These are phyloP conservation scores for Diaporthe citrichinensis DNA, from an alignment of 2,329 filamentous ascomycete genomes.

Conservation along the genomic window DNA sequence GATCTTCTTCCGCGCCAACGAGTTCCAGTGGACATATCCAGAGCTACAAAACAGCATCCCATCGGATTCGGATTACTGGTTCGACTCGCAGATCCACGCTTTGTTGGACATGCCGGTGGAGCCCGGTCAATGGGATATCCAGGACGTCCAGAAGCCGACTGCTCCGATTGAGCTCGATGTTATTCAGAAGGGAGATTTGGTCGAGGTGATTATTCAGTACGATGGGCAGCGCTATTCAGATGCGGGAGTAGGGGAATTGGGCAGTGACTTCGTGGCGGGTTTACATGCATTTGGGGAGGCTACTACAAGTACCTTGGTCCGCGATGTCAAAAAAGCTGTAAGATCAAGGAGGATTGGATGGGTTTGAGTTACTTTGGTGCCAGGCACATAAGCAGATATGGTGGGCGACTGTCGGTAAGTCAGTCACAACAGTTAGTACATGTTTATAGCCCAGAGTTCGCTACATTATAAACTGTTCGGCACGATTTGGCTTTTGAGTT, in stretches of 20 bases:
- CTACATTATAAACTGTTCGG: too few species aligned
- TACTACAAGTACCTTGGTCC: background rate
- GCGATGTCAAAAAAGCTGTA: background rate
- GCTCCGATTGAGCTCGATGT: background rate
- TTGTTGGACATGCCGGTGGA: constrained; percentile 2
- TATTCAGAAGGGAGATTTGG: background rate
- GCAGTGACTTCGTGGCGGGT: background rate
- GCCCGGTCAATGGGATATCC: background rate
- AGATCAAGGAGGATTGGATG: background rate
- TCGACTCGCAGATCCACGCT: background rate
- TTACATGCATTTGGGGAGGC: background rate
- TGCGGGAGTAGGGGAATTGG: background rate
- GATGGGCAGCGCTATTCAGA: background rate
- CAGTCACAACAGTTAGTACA: background rate
- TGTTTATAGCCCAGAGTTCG: too few species aligned
- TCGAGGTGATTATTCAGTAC: background rate
- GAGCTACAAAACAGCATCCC: background rate
- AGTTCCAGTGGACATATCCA: background rate
- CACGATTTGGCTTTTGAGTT: too few species aligned
- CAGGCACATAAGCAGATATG: background rate
- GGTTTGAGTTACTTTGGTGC: background rate
- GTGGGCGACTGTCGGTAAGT: background rate
- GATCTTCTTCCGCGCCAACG: background rate
- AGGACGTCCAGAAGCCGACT: background rate
- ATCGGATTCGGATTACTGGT: background rate